phyloP scores from a whole-genome alignment of 768 basidiomycete genomes.

The Lactarius sp. region DNA sequence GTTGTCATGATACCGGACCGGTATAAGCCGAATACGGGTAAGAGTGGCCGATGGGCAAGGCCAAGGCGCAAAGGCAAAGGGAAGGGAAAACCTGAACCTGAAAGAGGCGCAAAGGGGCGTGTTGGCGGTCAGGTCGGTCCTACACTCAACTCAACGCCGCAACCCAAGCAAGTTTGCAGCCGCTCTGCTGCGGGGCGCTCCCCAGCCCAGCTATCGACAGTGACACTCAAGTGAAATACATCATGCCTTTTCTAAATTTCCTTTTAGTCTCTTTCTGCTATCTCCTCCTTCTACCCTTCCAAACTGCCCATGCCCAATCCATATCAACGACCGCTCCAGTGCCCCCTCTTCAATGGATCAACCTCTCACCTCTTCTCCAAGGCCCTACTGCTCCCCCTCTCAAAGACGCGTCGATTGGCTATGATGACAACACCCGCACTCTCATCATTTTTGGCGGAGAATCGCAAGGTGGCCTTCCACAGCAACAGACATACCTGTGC shows the following conservation, averaged over 20 bases:
- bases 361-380: constrained; percentile 51
- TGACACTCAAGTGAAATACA: background rate
- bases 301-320: constrained; percentile 38
- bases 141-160: background rate
- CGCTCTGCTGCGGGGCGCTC: constrained; percentile 1
- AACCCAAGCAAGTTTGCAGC: background rate
- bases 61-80: too few relatives aligned
- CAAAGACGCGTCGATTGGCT: constrained; percentile 68
- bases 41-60: background rate
- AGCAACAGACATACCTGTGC: constrained; percentile 64
- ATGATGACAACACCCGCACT: constrained; percentile 43
- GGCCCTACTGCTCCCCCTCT: constrained; percentile 55
- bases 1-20: constrained; percentile 4
- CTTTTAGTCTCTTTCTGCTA: constrained; percentile 27
- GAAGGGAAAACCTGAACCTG: too few relatives aligned
- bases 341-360: constrained; percentile 68
- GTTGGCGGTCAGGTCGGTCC: constrained; percentile 13
- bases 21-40: background rate
- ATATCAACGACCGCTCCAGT: constrained; percentile 51
- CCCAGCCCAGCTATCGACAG: background rate
- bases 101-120: background rate
- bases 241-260: constrained; percentile 15
- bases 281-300: constrained; percentile 27
- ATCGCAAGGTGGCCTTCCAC: constrained; percentile 57
- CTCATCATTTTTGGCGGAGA: constrained; percentile 75